Evolutionary conservation across 1,139 yeast genomes (phyloP).

Genomic region (Geotrichum phurueaensis): DNA sequence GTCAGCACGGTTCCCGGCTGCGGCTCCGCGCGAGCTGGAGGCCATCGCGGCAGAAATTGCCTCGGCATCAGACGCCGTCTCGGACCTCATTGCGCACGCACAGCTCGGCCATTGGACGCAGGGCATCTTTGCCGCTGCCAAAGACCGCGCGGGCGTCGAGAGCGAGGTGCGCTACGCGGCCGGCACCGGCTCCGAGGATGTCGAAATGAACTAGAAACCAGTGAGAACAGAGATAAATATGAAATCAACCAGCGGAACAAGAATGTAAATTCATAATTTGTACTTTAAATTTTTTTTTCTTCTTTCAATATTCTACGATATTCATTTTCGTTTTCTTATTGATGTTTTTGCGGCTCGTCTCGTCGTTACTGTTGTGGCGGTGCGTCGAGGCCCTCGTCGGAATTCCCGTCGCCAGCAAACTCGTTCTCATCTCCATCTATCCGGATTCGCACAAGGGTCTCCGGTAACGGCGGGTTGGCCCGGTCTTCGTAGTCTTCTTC

Average conservation of each 20-base stretch:
- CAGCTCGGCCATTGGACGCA: slow-evolving; percentile 25
- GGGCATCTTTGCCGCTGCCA: slow-evolving; percentile 20
- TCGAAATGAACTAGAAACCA: background rate
- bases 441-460: slow-evolving; percentile 62
- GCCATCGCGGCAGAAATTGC: slow-evolving; percentile 17
- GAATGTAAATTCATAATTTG: background rate
- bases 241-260: background rate
- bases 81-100: slow-evolving; percentile 15
- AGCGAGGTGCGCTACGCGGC: background rate
- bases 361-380: background rate
- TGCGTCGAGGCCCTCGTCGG: background rate
- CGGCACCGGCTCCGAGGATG: background rate
- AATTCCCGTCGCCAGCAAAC: background rate
- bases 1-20: background rate
- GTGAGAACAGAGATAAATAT: background rate
- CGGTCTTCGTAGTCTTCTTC: slow-evolving; percentile 43
- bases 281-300: background rate
- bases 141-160: background rate
- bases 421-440: slow-evolving; percentile 34
- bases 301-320: background rate
- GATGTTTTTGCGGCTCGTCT: background rate
- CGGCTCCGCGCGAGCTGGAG: slow-evolving; percentile 5
- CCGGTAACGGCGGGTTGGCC: slow-evolving; percentile 47
- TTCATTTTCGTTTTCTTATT: background rate
- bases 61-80: slow-evolving; percentile 14